A percentile compares a stretch with the other conserved stretches of the same genome.
Evolutionary conservation across 257 asterid species (phyloP).

Genomic region (Capsicum rhomboideum): DNA sequence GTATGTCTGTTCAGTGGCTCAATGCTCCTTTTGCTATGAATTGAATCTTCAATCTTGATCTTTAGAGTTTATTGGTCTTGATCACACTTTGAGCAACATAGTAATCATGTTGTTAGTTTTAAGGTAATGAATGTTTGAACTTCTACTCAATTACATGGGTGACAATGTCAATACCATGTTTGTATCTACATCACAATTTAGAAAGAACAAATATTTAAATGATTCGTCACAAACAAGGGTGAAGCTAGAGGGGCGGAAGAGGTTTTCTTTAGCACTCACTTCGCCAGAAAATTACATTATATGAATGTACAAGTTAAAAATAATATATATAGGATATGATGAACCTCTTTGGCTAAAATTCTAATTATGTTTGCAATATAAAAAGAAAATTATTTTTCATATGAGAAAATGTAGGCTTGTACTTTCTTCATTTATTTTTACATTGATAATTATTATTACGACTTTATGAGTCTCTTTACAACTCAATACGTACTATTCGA

Average conservation of each 20-base stretch:
- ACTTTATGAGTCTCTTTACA: too few species aligned
- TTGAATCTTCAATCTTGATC: too few species aligned
- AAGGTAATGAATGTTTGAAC: not conserved
- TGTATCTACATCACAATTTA: not conserved
- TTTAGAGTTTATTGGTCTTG: not conserved
- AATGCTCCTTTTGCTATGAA: too few species aligned
- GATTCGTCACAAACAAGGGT: not conserved
- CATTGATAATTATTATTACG: too few species aligned
- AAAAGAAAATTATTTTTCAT: not conserved
- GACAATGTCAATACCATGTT: not conserved
- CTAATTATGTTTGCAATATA: not conserved
- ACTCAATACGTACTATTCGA: too few species aligned
- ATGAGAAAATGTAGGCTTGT: not conserved
- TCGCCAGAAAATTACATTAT: not conserved
- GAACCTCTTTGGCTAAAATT: too few species aligned
- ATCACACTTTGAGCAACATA: not conserved
- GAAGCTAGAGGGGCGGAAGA: not conserved
- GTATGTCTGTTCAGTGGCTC: too few species aligned
- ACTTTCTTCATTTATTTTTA: too few species aligned
- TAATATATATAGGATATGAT: too few species aligned
- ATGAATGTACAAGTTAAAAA: not conserved
- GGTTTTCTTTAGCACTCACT: rapidly evolving
- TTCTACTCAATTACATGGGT: not conserved
- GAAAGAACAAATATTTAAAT: not conserved
- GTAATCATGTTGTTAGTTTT: not conserved